These are phyloP conservation scores for Phialophora chinensis DNA, from an alignment of 2,329 filamentous ascomycete genomes.

Conservation along the genomic window DNA sequence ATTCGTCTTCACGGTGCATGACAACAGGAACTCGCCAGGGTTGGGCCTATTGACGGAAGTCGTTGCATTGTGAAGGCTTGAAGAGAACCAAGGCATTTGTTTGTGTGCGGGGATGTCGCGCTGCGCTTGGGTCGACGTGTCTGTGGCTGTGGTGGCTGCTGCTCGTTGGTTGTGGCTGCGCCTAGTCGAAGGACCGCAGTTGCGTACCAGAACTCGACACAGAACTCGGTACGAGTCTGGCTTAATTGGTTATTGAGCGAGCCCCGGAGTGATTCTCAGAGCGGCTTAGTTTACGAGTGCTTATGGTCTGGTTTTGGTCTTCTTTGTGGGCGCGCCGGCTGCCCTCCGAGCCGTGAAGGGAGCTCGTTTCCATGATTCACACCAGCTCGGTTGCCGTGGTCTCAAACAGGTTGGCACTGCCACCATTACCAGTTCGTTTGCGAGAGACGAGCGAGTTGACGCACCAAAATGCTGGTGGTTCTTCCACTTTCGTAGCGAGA, in stretches of 20 bases:
- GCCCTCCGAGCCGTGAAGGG: not conserved
- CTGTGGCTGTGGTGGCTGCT: conserved; percentile 15
- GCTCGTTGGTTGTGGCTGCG: conserved; percentile 9
- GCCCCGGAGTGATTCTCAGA: conserved; percentile 1
- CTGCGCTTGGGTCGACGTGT: conserved; percentile 11
- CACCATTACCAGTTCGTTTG: not conserved
- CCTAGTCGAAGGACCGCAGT: not conserved
- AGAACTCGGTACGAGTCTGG: no score
- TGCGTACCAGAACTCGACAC: no score
- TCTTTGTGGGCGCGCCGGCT: not conserved
- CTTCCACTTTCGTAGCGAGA: not conserved
- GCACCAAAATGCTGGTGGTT: no score
- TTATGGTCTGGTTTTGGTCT: not conserved
- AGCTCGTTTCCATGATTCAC: not conserved
- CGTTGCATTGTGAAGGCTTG: not conserved
- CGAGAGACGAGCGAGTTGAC: not conserved
- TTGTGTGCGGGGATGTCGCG: conserved; percentile 7
- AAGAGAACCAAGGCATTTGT: not conserved
- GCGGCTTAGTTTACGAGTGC: conserved; percentile 20
- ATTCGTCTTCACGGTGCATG: conserved; percentile 25
- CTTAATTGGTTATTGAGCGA: no score
- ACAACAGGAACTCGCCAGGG: conserved; percentile 17
- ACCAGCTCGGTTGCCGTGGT: not conserved
- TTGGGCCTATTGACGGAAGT: not conserved
- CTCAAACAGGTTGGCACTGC: not conserved